Base-by-base conservation (phyloP, 2,329 filamentous ascomycete species). In the Colletotrichum eremochloae region DNA sequence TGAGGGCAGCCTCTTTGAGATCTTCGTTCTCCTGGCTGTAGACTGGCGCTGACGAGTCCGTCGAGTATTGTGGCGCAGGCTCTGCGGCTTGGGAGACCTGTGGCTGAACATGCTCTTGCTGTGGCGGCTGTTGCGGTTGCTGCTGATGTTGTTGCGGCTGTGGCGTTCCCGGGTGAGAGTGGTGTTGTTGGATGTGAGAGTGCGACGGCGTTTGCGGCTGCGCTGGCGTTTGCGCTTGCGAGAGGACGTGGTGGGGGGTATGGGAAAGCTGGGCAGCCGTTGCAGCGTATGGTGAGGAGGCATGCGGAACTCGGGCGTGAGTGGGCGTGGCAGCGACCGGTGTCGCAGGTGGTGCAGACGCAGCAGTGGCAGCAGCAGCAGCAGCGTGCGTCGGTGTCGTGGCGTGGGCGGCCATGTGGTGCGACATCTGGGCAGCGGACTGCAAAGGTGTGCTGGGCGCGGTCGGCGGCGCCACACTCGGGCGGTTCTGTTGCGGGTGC, bases 51-150 rank as follows among this genome's bases (percentile, higher is more conserved):
- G 55, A 64, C 5, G 60, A 61, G 9, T 64, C 68, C 3, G 63
- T 55, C n/a, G 68, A 55, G 61, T 72, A 74, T 48, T 72, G 61
- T 9, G 60, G 40, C 5, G 50, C 61, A 31, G 71, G 38, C 46
- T 66, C 67, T 6, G 63, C 33, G n/a, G 63, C 53, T 33, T 72
- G 68, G 20, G 68, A 57, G 29, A 58, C 68, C 60, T 60, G 68
- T 5, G 60, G 58, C 56, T 78, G 77, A n/a, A 46, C 57, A 31
- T 68, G 69, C 52, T 72, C 57, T 15, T 76, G 75, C 33, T 76
- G 74, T 20, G 46, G 52, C 55, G 72, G 74, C n/a, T 62, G 58
- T 53, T 64, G 74, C 48, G 75, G 76, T 12, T 72, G 68, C 20
- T 62, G 36, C 18, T 68, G 66, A 12, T 68, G 66, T 8, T 68